Percentiles rank a stretch among this genome's conserved stretches.
phyloP scores from a whole-genome alignment of 169 alveolate genomes.

The Plasmodium ovale region DNA sequence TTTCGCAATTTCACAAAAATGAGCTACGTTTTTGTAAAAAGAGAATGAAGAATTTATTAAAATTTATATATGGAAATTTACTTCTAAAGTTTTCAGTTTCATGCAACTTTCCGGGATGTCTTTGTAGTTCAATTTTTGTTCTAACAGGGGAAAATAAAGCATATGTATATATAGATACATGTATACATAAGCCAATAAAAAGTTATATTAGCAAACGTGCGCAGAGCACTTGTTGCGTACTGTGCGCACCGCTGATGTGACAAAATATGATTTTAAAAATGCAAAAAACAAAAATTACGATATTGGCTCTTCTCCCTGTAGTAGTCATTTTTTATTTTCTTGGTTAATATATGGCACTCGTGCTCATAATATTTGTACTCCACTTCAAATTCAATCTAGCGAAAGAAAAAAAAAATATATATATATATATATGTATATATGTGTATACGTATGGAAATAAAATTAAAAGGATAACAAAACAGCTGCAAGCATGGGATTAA shows the following conservation, averaged over 20 bases:
- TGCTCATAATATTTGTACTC: constrained; percentile 76
- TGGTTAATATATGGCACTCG: constrained; percentile 58
- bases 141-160: neutral
- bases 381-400: constrained; percentile 67
- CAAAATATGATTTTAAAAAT: too few species aligned
- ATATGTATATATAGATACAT: neutral
- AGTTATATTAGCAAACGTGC: neutral
- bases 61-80: neutral
- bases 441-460: neutral
- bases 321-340: constrained; percentile 75
- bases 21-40: neutral
- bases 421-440: neutral
- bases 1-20: neutral
- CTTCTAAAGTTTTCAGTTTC: constrained; percentile 71
- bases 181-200: neutral
- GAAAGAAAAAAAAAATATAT: neutral
- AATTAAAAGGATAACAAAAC: neutral
- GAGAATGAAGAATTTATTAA: neutral
- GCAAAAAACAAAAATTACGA: constrained; percentile 19
- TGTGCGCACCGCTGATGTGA: too few species aligned
- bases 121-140: constrained; percentile 59
- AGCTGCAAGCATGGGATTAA: neutral
- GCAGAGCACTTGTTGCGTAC: too few species aligned
- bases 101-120: constrained; percentile 76
- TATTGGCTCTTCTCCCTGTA: constrained; percentile 40